Base-by-base conservation (phyloP, 495 filamentous ascomycete species). In the Hypoxylon intermedium region DNA sequence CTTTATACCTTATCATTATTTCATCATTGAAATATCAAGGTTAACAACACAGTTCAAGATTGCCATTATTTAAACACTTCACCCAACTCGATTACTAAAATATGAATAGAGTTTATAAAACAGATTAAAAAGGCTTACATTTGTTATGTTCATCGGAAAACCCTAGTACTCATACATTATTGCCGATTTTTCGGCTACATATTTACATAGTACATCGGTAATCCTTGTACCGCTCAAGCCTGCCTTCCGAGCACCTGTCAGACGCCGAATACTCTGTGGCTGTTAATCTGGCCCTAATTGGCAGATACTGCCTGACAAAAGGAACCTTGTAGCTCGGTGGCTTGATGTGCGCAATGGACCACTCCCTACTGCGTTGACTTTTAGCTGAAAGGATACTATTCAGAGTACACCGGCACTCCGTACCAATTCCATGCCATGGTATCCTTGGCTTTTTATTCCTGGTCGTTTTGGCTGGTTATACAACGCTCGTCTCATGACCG, bases 141-240 rank as follows among this genome's bases (percentile, higher is more conserved):
- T 49, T 28, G 9, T 42, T 64, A 49, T 64, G 42, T 51, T 64
- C 54, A 64, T 65, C 20, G 53, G 47, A 59, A 64, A 55, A 54
- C 33, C 61, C 40, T 46, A 59, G 16, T 65, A 65, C 55, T 60
- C 61, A 65, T 65, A 65, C 61, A 65, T 55, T 65, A 64, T 51
- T 24, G 55, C 55, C 61, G 24, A 53, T 42, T 50, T 38, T 26
- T 40, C 48, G 40, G 24, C 7, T 7, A 48, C 49, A 9, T 65
- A 65, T 65, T 65, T 65, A 65, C 61, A 65, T 65, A 65, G 55
- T 65, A 65, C 55, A 65, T 41, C 36, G 61, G 50, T 59, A 53
- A 43, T 26, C 31, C 13, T 51, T 65, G 5, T 56, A 52, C 49
- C 54, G 36, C 36, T 26, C 50, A 26, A 53, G 51, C 51, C 44